Evolutionary conservation across 768 basidiomycete species (phyloP), one percentile per base, ranked within the genome.

Genomic region (Russula dissimulans): DNA sequence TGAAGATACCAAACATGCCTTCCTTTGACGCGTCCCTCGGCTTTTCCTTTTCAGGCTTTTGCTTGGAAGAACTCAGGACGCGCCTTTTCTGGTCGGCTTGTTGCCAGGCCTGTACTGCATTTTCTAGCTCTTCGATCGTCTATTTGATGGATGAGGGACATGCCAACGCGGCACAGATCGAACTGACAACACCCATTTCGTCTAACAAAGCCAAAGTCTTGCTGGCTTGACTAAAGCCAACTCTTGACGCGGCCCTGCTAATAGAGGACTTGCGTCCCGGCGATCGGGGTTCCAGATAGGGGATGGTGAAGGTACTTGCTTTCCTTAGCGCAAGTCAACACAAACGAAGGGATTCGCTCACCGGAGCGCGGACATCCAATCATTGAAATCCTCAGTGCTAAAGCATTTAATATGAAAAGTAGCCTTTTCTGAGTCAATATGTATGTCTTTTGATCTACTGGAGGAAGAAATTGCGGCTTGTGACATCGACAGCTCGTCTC

Each of bases 381-480:
- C 73, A 51, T 83, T 73, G 64, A 89, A 91, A 67, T 92, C 90
- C 9, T 83, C 81, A 17, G 73, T 72, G 49, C 74, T 84, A n/a
- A 89, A 72, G 69, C 87, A 89, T 71, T 86, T 88, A 63, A 92
- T 80, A 71, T 92, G 90, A 69, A 91, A 92, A 0, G 87, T 91
- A 31, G 85, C 85, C 46, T 76, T 83, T 66, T 76, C 79, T 3
- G 87, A 84, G 67, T 93, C 90, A 50, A 93, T 77, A 66, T 91
- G 89, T 52, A 92, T 89, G 67, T 91, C 87, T 69, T 79, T 88
- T 60, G 85, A 81, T 4, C 85, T 85, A n/a, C 77, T 76, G 5
- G 82, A 77, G 18, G 87, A 89, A 22, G 89, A 83, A 60, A 92
- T 84, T n/a, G 88, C 88, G 34, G 90, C 87, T 67, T 81, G 79